Evolutionary conservation across 495 filamentous ascomycete species (phyloP), one percentile per base, ranked within the genome.

Genomic region (Trichoderma erinaceum): DNA sequence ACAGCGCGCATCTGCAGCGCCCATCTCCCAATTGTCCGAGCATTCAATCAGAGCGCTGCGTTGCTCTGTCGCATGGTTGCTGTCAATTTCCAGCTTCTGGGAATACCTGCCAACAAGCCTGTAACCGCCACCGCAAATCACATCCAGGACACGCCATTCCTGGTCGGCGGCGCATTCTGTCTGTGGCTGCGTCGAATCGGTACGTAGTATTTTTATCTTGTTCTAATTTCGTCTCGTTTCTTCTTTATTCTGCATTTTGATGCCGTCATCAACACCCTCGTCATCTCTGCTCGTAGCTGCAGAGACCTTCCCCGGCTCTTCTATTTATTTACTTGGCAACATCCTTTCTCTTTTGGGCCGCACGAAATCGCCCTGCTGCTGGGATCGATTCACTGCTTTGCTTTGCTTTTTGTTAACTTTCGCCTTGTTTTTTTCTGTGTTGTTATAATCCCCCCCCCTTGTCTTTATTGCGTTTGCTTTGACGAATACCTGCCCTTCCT

Each of bases 1-100:
- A 83, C 80, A 78, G 69, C 73, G 69, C 50, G 71, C 69, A 68
- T 71, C 81, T 83, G 81, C 81, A 80, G 81, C 27, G 44, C 27
- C 44, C 65, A 48, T 66, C 50, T 61, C 56, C 11, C 76, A 73
- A 78, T 79, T 79, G 72, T 73, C 73, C 38, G 64, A 64, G 63
- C 67, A 66, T 65, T 50, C 65, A n/a, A 63, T 64, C 71, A 41
- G n/a, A 56, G 50, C 41, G 35, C 66, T 67, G 66, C 13, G 64
- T 66, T 41, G 67, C 21, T 56, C 50, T 70, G n/a, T 65, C 43
- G 63, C 58, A 63, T n/a, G 25, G 58, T 63, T 63, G 23, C 23
- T 15, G 58, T n/a, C 16, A 13, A 41, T 46, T 69, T 48, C 66
- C 70, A 48, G 41, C 16, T 56, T 63, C 41, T 41, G 63, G 70